phyloP scores from a whole-genome alignment of 2,329 filamentous ascomycete species.

The Chrysoporthe puriensis region DNA sequence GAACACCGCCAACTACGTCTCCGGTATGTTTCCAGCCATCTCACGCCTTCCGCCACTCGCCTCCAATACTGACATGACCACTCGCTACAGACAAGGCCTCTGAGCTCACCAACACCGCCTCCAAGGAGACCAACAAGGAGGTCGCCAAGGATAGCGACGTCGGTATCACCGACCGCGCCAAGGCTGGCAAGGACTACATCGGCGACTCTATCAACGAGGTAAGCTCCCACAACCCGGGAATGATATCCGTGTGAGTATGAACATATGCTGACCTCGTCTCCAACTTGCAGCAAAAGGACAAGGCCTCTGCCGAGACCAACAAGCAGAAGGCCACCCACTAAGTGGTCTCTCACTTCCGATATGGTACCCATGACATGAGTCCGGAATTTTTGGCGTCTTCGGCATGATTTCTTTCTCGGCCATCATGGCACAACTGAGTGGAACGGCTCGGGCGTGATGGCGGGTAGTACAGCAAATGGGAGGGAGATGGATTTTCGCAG shows the following conservation, averaged over 20 bases:
- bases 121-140: conserved; percentile 65
- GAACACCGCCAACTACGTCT: conserved; percentile 63
- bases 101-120: conserved; percentile 45
- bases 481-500: conserved; percentile 28
- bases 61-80: not conserved
- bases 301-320: conserved; percentile 43
- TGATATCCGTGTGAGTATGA: not conserved
- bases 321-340: conserved; percentile 45
- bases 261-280: not conserved
- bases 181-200: conserved; percentile 36
- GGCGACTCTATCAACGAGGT: conserved; percentile 16
- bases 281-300: conserved; percentile 35
- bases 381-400: conserved; percentile 17
- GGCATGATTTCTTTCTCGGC: conserved; percentile 15
- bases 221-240: conserved; percentile 26
- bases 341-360: conserved; percentile 26
- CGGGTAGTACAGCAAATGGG: not conserved
- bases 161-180: conserved; percentile 43
- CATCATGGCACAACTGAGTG: conserved; percentile 5
- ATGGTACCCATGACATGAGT: conserved; percentile 18
- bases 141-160: conserved; percentile 59
- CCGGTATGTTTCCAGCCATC: conserved; percentile 52
- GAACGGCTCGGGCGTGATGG: not conserved
- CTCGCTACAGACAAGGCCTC: conserved; percentile 29
- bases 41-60: not conserved